phyloP scores from a whole-genome alignment of 176 grass and related monocot genomes.

The Chrysopogon serrulatus region DNA sequence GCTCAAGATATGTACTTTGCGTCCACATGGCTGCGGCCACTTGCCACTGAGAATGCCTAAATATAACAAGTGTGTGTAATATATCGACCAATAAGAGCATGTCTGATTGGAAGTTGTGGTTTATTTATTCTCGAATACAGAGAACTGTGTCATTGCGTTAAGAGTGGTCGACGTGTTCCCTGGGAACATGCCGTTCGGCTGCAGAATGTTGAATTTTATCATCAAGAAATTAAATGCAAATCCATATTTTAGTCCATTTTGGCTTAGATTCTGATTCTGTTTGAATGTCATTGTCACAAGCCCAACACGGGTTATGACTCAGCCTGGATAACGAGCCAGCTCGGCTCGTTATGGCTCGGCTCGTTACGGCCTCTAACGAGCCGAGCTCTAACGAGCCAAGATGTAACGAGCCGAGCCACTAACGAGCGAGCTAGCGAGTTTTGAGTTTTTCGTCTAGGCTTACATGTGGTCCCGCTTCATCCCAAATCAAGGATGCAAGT shows the following conservation, averaged over 20 bases:
- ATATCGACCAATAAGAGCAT: background rate
- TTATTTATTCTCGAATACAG: background rate
- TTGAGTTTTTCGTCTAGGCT: no score
- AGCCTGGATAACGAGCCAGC: no score
- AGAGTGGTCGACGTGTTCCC: background rate
- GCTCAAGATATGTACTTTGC: constrained; percentile 8
- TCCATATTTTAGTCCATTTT: background rate
- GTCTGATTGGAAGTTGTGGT: background rate
- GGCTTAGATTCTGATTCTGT: background rate
- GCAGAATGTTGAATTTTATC: background rate
- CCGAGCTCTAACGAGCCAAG: no score
- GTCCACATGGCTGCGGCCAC: constrained; percentile 6
- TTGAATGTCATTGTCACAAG: no score
- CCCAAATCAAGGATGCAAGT: no score
- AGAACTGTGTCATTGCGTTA: background rate
- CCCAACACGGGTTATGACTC: no score
- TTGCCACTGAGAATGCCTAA: constrained; percentile 2
- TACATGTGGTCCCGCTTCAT: no score
- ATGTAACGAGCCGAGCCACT: no score
- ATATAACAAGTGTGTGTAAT: background rate
- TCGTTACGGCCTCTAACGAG: no score
- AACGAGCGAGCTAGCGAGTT: no score
- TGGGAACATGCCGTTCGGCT: background rate
- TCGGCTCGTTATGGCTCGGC: no score
- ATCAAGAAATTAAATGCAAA: no score